Percentiles rank a stretch among this genome's conserved stretches.
These are phyloP conservation scores for Colletotrichum sp. DNA, from an alignment of 2,329 filamentous ascomycete species.

Conservation along the genomic window DNA sequence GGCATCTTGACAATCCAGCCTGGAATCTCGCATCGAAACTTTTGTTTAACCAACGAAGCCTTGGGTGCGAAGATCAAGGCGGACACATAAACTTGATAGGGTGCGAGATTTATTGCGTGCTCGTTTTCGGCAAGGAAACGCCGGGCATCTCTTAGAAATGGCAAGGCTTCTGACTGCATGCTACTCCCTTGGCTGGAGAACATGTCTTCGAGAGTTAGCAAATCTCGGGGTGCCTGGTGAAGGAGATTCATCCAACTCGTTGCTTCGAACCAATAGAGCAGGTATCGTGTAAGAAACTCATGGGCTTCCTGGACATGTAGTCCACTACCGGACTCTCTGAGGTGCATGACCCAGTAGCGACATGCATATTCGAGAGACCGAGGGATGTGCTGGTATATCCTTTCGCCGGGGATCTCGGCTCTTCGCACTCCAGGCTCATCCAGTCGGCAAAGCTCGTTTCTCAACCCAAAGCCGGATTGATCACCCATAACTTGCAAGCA, in stretches of 20 bases:
- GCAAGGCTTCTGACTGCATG: neutral
- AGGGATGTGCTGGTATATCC: neutral
- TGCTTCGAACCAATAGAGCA: neutral
- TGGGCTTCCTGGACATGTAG: accelerated
- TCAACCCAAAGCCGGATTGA: neutral
- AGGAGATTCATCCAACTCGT: neutral
- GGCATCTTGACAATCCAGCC: neutral
- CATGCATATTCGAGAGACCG: neutral
- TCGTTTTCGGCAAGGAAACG: neutral
- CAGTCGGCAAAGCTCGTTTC: neutral
- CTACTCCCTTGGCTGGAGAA: neutral
- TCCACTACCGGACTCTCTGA: neutral
- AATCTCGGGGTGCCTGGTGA: neutral
- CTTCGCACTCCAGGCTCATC: neutral
- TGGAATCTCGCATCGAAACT: accelerated
- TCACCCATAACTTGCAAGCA: neutral
- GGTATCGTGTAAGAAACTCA: neutral
- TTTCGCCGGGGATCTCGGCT: neutral
- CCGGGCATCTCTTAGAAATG: neutral
- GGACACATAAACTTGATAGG: neutral
- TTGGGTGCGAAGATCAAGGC: neutral
- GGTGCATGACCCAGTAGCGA: neutral
- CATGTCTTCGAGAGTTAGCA: neutral
- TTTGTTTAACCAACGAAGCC: neutral
- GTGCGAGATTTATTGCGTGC: neutral